These are phyloP conservation scores for Glomus cerebriforme DNA, from an alignment of 192 early-diverging fungal species.

Conservation along the genomic window DNA sequence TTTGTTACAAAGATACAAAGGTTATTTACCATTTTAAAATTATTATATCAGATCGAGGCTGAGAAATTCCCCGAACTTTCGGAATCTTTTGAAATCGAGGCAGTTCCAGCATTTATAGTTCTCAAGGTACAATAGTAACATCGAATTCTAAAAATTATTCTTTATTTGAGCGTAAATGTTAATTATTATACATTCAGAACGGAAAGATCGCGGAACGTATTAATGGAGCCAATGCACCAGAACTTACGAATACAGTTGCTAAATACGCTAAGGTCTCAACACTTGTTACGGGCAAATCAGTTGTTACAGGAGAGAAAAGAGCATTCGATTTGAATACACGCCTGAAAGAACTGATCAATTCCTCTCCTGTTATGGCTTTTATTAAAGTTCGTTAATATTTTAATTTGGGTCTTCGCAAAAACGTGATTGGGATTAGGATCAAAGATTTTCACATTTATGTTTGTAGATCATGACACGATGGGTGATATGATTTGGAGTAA, in stretches of 20 bases:
- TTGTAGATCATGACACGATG: too few species aligned
- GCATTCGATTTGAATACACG: conserved; percentile 65
- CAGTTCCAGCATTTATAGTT: conserved; percentile 90
- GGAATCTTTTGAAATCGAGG: conserved; percentile 84
- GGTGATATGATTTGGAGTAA: too few species aligned
- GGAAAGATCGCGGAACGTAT: conserved; percentile 58
- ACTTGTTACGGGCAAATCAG: conserved; percentile 36
- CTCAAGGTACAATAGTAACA: conserved; percentile 56
- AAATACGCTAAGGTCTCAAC: conserved; percentile 41
- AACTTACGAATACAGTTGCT: conserved; percentile 67
- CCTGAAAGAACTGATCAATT: conserved; percentile 67
- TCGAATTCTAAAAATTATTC: not conserved
- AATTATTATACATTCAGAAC: not conserved
- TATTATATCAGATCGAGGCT: conserved; percentile 67
- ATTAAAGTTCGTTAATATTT: conserved; percentile 64
- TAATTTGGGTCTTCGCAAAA: too few species aligned
- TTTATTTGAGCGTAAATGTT: not conserved
- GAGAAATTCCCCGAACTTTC: conserved; percentile 88
- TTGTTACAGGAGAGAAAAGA: conserved; percentile 39
- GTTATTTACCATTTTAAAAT: not conserved
- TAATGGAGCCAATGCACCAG: conserved; percentile 86
- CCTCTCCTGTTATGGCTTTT: conserved; percentile 86
- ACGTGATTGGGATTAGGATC: too few species aligned
- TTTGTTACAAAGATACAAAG: not conserved
- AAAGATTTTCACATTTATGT: not conserved